Percentiles rank a stretch among this genome's conserved stretches.
phyloP scores from a whole-genome alignment of 2,329 filamentous ascomycete genomes.

The Neonectria sp. region DNA sequence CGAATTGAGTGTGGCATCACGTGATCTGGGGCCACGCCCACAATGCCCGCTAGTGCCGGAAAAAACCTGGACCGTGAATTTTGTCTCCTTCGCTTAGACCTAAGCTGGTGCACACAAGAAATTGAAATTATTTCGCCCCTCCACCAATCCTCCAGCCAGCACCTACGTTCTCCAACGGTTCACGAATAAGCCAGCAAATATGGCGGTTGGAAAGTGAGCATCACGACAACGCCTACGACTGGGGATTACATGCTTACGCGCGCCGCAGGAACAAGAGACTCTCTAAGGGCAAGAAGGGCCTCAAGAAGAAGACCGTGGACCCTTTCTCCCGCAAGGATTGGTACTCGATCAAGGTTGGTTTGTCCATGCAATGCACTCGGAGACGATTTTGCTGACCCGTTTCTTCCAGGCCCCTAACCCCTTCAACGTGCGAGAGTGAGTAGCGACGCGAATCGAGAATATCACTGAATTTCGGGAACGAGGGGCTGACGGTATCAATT shows the following conservation, averaged over 20 bases:
- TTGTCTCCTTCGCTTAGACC: slow-evolving; percentile 55
- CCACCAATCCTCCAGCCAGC: slow-evolving; percentile 59
- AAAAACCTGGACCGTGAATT: slow-evolving; percentile 47
- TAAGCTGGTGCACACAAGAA: slow-evolving; percentile 58
- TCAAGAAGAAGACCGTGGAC: slow-evolving; percentile 99
- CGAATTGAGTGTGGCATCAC: slow-evolving; percentile 22
- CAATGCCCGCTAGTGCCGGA: slow-evolving; percentile 44
- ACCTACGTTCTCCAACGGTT: slow-evolving; percentile 60
- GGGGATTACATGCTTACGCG: slow-evolving; percentile 42
- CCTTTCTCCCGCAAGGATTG: slow-evolving; percentile 99
- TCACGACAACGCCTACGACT: slow-evolving; percentile 21
- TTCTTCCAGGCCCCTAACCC: slow-evolving; percentile 84
- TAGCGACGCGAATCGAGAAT: slow-evolving; percentile 47
- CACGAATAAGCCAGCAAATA: slow-evolving; percentile 68
- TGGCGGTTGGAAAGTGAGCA: slow-evolving; percentile 74
- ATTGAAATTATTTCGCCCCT: slow-evolving; percentile 60
- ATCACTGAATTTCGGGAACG: slow-evolving; percentile 32
- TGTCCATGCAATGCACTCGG: slow-evolving; percentile 5
- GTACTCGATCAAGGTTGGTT: slow-evolving; percentile 91
- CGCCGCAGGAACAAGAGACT: slow-evolving; percentile 95
- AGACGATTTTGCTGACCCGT: slow-evolving; percentile 36
- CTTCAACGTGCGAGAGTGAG: slow-evolving; percentile 97
- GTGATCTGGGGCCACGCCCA: slow-evolving; percentile 39
- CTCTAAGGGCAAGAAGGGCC: slow-evolving; percentile 99
- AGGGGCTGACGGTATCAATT: slow-evolving; percentile 39